phyloP scores from a whole-genome alignment of 2,329 filamentous ascomycete species.

The Trichoderma sp. region DNA sequence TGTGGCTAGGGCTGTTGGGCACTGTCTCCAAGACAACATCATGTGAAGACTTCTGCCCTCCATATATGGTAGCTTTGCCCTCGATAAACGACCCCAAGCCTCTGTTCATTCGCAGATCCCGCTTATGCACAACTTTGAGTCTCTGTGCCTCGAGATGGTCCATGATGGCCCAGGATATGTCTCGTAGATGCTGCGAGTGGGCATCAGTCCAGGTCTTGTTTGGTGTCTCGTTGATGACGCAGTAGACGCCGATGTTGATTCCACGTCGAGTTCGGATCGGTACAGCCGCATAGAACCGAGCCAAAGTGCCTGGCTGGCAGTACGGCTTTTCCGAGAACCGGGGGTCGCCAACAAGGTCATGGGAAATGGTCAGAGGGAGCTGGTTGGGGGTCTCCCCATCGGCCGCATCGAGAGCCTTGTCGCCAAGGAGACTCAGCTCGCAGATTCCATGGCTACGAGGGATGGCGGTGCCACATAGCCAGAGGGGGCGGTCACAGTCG shows the following conservation, averaged over 20 bases:
- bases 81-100: constrained; percentile 39
- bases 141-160: constrained; percentile 36
- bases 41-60: constrained; percentile 24
- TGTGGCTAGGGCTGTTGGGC: constrained; percentile 23
- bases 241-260: constrained; percentile 44
- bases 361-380: constrained; percentile 36
- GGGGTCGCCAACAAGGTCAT: constrained; percentile 34
- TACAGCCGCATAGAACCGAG: constrained; percentile 41
- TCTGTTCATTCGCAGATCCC: constrained; percentile 38
- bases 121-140: constrained; percentile 28
- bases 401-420: background rate
- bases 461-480: constrained; percentile 34
- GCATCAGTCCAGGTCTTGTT: constrained; percentile 27
- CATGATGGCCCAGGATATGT: constrained; percentile 35
- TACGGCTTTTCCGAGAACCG: constrained; percentile 31
- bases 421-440: constrained; percentile 24
- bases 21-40: constrained; percentile 13
- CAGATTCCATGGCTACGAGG: constrained; percentile 32
- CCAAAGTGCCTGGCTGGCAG: constrained; percentile 24
- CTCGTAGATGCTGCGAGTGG: constrained; percentile 29
- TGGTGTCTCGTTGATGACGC: constrained; percentile 29
- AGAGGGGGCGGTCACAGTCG: constrained; percentile 23
- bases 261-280: constrained; percentile 41
- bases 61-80: constrained; percentile 31
- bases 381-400: background rate